These are phyloP conservation scores for Cryphonectria carpinicola DNA, from an alignment of 2,329 filamentous ascomycete genomes.

Conservation along the genomic window DNA sequence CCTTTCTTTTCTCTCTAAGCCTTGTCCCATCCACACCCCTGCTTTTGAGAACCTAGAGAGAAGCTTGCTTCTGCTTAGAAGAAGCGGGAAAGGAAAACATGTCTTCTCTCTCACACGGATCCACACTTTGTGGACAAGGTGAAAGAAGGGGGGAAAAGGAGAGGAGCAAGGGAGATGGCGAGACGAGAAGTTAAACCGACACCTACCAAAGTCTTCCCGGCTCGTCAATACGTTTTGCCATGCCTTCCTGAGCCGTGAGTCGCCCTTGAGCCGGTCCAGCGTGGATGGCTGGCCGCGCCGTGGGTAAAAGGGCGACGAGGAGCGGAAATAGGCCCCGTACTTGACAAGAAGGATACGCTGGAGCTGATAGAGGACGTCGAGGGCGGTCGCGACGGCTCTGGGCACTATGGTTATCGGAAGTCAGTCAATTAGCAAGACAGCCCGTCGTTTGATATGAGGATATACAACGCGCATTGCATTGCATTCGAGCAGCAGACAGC, in stretches of 20 bases:
- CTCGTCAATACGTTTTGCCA: slow-evolving; percentile 17
- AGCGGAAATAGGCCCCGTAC: slow-evolving; percentile 37
- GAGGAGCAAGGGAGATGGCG: too few species aligned
- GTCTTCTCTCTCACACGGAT: neutral
- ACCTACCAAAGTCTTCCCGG: slow-evolving; percentile 22
- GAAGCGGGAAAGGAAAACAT: neutral
- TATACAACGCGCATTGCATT: neutral
- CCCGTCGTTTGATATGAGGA: neutral
- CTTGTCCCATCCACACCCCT: neutral
- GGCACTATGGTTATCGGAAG: neutral
- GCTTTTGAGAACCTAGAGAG: too few species aligned
- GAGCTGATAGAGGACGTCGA: slow-evolving; percentile 23
- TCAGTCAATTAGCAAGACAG: neutral
- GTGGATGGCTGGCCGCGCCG: slow-evolving; percentile 27
- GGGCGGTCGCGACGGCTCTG: neutral
- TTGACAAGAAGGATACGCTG: slow-evolving; percentile 38
- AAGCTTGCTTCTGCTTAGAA: neutral
- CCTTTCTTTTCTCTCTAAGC: too few species aligned
- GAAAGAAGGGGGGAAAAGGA: too few species aligned
- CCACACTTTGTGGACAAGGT: neutral
- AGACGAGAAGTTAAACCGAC: neutral
- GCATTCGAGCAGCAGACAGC: neutral
- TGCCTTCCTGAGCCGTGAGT: slow-evolving; percentile 11
- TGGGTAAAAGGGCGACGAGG: slow-evolving; percentile 32
- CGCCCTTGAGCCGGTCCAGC: slow-evolving; percentile 28